These are phyloP conservation scores for Spizellomyces punctatus DNA, from an alignment of 192 early-diverging fungal genomes.

Conservation along the genomic window DNA sequence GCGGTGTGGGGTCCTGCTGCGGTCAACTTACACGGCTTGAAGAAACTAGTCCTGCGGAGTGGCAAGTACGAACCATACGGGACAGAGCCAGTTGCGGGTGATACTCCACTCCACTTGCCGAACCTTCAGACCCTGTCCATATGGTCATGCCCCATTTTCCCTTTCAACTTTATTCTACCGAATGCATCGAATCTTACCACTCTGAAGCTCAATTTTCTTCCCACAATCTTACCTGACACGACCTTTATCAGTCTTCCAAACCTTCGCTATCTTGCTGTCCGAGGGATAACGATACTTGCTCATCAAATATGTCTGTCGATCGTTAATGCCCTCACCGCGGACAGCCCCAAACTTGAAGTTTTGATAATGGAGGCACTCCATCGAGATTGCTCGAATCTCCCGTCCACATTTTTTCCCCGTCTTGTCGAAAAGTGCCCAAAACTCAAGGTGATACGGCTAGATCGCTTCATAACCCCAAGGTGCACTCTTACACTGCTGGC, in stretches of 20 bases:
- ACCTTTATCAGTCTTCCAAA: neutral
- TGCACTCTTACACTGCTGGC: neutral
- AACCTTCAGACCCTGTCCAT: neutral
- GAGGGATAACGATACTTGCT: neutral
- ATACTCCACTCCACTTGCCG: conserved; percentile 6
- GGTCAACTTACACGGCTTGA: neutral
- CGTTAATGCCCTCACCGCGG: neutral
- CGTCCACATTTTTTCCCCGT: neutral
- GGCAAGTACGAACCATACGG: neutral
- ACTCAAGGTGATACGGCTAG: neutral
- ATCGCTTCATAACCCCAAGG: neutral
- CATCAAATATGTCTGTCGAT: neutral
- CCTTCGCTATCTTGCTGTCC: neutral
- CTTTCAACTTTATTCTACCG: conserved; percentile 1
- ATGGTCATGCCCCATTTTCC: neutral
- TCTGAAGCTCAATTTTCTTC: conserved; percentile 1
- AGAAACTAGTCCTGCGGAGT: conserved; percentile 1
- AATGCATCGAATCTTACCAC: neutral
- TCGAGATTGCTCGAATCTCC: neutral
- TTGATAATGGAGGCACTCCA: neutral
- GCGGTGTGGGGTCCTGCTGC: neutral
- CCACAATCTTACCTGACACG: neutral
- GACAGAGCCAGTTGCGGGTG: neutral
- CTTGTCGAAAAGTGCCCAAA: neutral
- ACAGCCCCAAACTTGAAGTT: neutral